A percentile compares a stretch with the other conserved stretches of the same genome.
phyloP scores from a whole-genome alignment of 2,329 filamentous ascomycete species.

The Daldinia sp. region DNA sequence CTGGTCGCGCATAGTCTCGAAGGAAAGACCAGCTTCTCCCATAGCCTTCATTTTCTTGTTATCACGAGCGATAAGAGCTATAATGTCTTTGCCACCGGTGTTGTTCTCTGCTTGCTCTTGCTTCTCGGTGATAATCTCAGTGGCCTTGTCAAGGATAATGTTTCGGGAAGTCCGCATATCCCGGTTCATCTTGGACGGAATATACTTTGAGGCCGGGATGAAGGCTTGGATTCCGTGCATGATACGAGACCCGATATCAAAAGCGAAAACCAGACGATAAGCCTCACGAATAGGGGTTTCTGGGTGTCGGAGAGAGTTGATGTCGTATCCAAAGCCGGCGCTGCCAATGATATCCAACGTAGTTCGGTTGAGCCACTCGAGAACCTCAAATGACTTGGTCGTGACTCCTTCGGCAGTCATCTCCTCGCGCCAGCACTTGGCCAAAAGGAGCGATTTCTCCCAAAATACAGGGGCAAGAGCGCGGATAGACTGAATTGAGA shows the following conservation, averaged over 20 bases:
- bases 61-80: slow-evolving; percentile 52
- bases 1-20: slow-evolving; percentile 50
- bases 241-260: slow-evolving; percentile 49
- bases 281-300: slow-evolving; percentile 50
- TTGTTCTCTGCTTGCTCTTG: slow-evolving; percentile 46
- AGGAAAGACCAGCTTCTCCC: slow-evolving; percentile 49
- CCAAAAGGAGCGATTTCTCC: slow-evolving; percentile 53
- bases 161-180: slow-evolving; percentile 47
- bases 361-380: slow-evolving; percentile 55
- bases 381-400: slow-evolving; percentile 48
- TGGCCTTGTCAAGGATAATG: slow-evolving; percentile 49
- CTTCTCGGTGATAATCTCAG: slow-evolving; percentile 49
- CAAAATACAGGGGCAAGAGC: slow-evolving; percentile 51
- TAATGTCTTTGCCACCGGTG: slow-evolving; percentile 49
- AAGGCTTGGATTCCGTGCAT: slow-evolving; percentile 54
- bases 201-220: slow-evolving; percentile 50
- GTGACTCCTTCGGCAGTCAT: slow-evolving; percentile 44
- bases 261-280: slow-evolving; percentile 54
- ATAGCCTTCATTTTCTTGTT: slow-evolving; percentile 51
- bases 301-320: slow-evolving; percentile 51
- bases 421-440: slow-evolving; percentile 52
- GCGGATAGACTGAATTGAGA: slow-evolving; percentile 51
- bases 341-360: slow-evolving; percentile 55
- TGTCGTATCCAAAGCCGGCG: slow-evolving; percentile 53
- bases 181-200: slow-evolving; percentile 51